Base-by-base conservation (phyloP, 352 stramenopile genomes). In the Phytophthora nicotianae region DNA sequence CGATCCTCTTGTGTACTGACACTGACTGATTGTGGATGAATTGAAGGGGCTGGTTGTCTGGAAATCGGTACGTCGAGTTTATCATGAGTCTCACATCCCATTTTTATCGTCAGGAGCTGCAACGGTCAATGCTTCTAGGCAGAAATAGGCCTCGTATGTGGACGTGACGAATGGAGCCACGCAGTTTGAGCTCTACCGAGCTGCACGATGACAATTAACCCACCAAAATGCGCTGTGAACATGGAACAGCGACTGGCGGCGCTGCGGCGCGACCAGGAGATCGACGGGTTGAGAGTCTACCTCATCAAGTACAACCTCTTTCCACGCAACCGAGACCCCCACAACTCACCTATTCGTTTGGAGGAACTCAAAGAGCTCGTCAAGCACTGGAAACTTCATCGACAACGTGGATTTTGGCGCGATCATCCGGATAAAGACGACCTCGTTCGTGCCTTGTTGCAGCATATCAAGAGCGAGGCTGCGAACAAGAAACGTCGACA, bases 281-380 rank as follows among this genome's bases (percentile, higher is more conserved):
- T 94, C 59, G 85, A 95, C 32, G 83, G 82, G 0, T 63, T 94
- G 17, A 79, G 87, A 50, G 83, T 86, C 37, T 92, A 94, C 50
- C 65, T 95, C 20, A 89, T 95, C 71, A 95, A 95, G 65, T 92
- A 91, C 74, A 91, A 94, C 48, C 75, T 94, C 46, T 94, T 95
- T 57, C 85, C 83, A 33, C 83, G 81, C 32, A 93, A 93, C 38
- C 81, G 86, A 14, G 87, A 93, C 66, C 85, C 85, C 2, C 70
- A 93, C 50, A 96, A 95, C 75, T 94, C 85, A 41, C 86, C 82
- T 21, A 96, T 95, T 67, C 82, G 83, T 38, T 66, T 93, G 20
- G 89, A 97, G 42, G 88, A 97, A 72, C 81, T 97, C 40, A 97
- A 97, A 66, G 91, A 97, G 58, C 75, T 97, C 9, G 89, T 96